Conservation (phyloP, 2,329 filamentous ascomycete genomes). For the Ophiostoma sp. region DNA sequence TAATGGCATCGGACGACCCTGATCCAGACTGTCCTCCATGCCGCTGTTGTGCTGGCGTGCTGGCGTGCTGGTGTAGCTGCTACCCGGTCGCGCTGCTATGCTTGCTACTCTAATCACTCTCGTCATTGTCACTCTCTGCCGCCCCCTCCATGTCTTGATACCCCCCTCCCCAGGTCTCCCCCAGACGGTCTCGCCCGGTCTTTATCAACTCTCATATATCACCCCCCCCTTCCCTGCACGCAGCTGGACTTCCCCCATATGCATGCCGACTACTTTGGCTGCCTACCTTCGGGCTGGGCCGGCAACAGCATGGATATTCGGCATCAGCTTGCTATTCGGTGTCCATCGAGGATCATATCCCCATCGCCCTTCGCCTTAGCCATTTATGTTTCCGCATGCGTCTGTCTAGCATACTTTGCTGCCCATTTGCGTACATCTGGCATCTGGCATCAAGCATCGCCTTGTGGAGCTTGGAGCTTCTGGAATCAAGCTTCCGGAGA, state of each 20-base stretch:
- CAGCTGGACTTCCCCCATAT: not conserved
- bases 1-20: not conserved
- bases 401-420: not conserved
- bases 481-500: not conserved
- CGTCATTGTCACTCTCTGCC: conserved; percentile 4
- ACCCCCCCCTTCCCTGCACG: not conserved
- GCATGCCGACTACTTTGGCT: not conserved
- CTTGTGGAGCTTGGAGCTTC: not conserved
- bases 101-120: conserved; percentile 1
- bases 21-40: not conserved
- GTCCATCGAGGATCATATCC: not conserved
- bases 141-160: not conserved
- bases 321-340: not conserved
- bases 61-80: not conserved
- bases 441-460: not conserved
- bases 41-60: not conserved
- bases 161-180: not conserved
- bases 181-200: conserved; percentile 1
- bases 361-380: not conserved
- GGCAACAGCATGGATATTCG: not conserved
- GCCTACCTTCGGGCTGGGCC: not conserved
- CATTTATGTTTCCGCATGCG: no score
- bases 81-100: not conserved
- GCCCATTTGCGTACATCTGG: not conserved
- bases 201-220: not conserved